Percentiles rank a stretch among this genome's conserved stretches.
phyloP scores from a whole-genome alignment of 2,329 filamentous ascomycete species.

The Nemania abortiva region DNA sequence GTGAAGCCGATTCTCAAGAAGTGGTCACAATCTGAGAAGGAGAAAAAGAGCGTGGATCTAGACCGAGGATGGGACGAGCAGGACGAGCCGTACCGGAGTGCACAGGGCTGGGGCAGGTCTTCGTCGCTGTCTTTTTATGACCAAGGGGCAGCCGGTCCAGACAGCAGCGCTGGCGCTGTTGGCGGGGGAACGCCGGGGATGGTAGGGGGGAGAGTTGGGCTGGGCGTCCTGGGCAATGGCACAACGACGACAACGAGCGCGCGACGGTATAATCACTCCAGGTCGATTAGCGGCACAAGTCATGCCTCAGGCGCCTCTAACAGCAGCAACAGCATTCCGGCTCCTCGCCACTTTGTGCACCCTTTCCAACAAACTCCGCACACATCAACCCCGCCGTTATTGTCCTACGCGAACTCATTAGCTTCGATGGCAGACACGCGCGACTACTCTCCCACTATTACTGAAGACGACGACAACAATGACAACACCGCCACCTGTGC shows the following conservation, averaged over 20 bases:
- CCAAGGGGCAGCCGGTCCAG: slow-evolving; percentile 22
- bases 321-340: slow-evolving; percentile 56
- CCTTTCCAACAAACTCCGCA: slow-evolving; percentile 74
- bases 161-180: slow-evolving; percentile 9
- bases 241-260: slow-evolving; percentile 42
- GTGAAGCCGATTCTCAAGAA: slow-evolving; percentile 75
- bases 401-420: slow-evolving; percentile 69
- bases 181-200: slow-evolving; percentile 20
- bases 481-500: slow-evolving; percentile 16
- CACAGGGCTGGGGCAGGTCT: slow-evolving; percentile 42
- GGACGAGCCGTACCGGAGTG: slow-evolving; percentile 53
- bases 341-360: slow-evolving; percentile 66
- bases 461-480: slow-evolving; percentile 60
- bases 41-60: slow-evolving; percentile 73
- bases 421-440: slow-evolving; percentile 62
- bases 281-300: slow-evolving; percentile 70
- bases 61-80: slow-evolving; percentile 71
- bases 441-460: slow-evolving; percentile 68
- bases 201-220: slow-evolving; percentile 27
- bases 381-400: slow-evolving; percentile 69
- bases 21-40: slow-evolving; percentile 61
- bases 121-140: slow-evolving; percentile 38
- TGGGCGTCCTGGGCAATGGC: slow-evolving; percentile 28
- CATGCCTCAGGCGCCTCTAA: slow-evolving; percentile 67
- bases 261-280: slow-evolving; percentile 65